Percentiles rank a stretch among this genome's conserved stretches.
phyloP scores from a whole-genome alignment of 495 filamentous ascomycete species.

The Cairneyella variabilis region DNA sequence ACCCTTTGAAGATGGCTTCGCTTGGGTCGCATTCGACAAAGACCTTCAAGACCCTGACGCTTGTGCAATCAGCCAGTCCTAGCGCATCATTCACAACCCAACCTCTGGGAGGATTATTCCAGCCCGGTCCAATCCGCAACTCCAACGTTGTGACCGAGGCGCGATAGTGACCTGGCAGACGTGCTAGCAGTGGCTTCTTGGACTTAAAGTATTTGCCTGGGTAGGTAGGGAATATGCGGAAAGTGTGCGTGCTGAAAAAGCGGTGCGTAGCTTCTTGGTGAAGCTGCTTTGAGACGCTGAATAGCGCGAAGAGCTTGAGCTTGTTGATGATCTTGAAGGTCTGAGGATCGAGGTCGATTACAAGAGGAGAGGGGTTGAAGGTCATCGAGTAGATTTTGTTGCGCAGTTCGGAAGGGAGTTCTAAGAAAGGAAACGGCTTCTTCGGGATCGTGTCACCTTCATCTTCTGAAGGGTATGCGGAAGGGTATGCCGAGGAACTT shows the following conservation, averaged over 20 bases:
- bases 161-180: conserved; percentile 63
- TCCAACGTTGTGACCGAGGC: conserved; percentile 64
- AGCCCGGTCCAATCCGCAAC: conserved; percentile 76
- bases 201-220: conserved; percentile 63
- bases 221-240: conserved; percentile 72
- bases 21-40: conserved; percentile 80
- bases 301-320: conserved; percentile 34
- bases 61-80: conserved; percentile 60
- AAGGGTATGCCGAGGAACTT: conserved; percentile 37
- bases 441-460: conserved; percentile 25
- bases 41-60: conserved; percentile 61
- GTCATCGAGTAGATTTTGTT: conserved; percentile 62
- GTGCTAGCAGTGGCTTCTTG: conserved; percentile 59
- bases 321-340: conserved; percentile 57
- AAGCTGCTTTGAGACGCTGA: conserved; percentile 58
- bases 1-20: conserved; percentile 67
- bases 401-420: conserved; percentile 74
- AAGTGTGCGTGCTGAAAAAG: conserved; percentile 73
- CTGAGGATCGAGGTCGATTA: conserved; percentile 66
- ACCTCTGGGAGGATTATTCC: conserved; percentile 66
- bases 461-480: conserved; percentile 40
- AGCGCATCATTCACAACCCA: conserved; percentile 67
- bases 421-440: conserved; percentile 65
- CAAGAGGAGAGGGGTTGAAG: conserved; percentile 49
- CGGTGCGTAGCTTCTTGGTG: conserved; percentile 67